phyloP scores from a whole-genome alignment of 306 rosid genomes.

The Vigna mungo region DNA sequence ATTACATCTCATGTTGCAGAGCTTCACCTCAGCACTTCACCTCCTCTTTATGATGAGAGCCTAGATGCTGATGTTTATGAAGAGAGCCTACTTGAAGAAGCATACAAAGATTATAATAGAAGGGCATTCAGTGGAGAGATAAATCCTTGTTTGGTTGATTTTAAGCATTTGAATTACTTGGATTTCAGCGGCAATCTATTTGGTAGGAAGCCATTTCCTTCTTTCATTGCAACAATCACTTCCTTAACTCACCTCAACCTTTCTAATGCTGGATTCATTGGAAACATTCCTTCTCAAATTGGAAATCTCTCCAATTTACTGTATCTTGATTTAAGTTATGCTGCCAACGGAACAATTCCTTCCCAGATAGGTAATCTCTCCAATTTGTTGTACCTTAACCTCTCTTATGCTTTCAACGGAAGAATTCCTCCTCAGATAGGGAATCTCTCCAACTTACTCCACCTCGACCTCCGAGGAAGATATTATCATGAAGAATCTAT shows the following conservation, averaged over 20 bases:
- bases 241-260: conserved; percentile 17
- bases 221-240: conserved; percentile 23
- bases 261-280: background rate
- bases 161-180: conserved; percentile 39
- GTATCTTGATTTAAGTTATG: too few species aligned
- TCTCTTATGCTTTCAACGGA: too few species aligned
- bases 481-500: too few species aligned
- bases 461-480: too few species aligned
- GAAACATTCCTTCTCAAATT: conserved; percentile 20
- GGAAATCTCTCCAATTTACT: conserved; percentile 20
- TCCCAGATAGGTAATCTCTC: too few species aligned
- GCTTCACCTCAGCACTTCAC: background rate
- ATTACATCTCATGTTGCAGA: rapidly evolving
- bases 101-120: rapidly evolving
- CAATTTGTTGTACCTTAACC: too few species aligned
- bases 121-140: background rate
- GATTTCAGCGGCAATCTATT: background rate
- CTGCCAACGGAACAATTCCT: too few species aligned
- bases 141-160: conserved; percentile 18
- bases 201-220: background rate
- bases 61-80: too few species aligned
- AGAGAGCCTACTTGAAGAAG: too few species aligned
- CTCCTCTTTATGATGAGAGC: too few species aligned
- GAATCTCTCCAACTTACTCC: too few species aligned
- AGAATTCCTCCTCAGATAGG: too few species aligned